Evolutionary conservation across 2,329 filamentous ascomycete genomes (phyloP).

Genomic region (Cladosporium cucumerinum): DNA sequence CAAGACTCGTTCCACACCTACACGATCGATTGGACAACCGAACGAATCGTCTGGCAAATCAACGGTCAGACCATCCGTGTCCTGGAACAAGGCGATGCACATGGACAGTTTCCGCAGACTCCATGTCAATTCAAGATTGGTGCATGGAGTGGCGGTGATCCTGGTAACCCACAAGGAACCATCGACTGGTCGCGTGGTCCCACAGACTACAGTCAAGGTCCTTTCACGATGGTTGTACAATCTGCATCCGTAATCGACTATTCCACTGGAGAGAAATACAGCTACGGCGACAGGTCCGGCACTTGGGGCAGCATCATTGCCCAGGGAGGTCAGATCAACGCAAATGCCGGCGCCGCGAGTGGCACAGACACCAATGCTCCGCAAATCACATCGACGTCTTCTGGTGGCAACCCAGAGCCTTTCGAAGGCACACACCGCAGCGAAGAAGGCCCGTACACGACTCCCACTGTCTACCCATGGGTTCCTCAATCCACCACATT

Average conservation of each 20-base stretch:
- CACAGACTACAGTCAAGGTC: constrained; percentile 78
- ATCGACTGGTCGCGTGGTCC: constrained; percentile 84
- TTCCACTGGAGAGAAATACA: constrained; percentile 83
- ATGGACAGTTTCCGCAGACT: constrained; percentile 83
- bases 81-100: constrained; percentile 66
- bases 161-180: constrained; percentile 73
- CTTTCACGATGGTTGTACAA: constrained; percentile 81
- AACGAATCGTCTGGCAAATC: constrained; percentile 83
- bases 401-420: constrained; percentile 62
- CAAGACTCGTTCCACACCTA: constrained; percentile 81
- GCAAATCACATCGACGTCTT: constrained; percentile 59
- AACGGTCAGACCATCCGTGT: constrained; percentile 74
- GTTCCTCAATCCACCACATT: constrained; percentile 49
- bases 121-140: constrained; percentile 95
- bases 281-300: constrained; percentile 74
- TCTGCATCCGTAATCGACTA: constrained; percentile 80
- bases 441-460: constrained; percentile 48
- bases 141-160: constrained; percentile 86
- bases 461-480: constrained; percentile 67
- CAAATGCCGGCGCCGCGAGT: constrained; percentile 49
- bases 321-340: constrained; percentile 67
- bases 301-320: constrained; percentile 78
- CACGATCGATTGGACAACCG: constrained; percentile 83
- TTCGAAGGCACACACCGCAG: constrained; percentile 61
- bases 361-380: constrained; percentile 56